Percentiles rank a stretch among this genome's conserved stretches.
These are phyloP conservation scores for Puccinia brachypodii DNA, from an alignment of 1,284 basidiomycete species.

Conservation along the genomic window DNA sequence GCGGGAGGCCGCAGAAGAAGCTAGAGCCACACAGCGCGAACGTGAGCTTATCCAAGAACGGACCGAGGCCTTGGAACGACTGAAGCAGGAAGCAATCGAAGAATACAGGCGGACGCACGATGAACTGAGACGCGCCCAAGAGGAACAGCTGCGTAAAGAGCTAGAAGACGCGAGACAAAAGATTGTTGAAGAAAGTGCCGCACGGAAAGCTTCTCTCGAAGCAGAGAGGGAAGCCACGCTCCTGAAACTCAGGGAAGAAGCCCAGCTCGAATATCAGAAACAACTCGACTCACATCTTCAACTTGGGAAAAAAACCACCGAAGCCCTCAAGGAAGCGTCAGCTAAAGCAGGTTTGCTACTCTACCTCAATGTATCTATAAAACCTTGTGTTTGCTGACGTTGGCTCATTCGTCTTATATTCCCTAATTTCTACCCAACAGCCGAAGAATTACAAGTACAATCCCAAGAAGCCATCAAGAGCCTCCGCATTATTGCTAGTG, in stretches of 20 bases:
- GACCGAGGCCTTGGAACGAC: not conserved
- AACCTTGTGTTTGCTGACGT: not conserved
- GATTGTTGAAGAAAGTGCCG: conserved; percentile 32
- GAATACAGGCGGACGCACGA: conserved; percentile 32
- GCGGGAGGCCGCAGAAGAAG: conserved; percentile 35
- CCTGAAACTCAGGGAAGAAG: conserved; percentile 35
- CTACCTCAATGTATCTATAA: not conserved
- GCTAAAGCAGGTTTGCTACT: conserved; percentile 24
- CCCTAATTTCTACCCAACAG: not conserved
- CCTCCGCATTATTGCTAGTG: conserved; percentile 13
- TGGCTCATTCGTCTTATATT: not conserved
- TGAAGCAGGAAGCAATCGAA: conserved; percentile 38
- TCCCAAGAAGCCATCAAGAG: conserved; percentile 27
- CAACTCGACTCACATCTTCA: conserved; percentile 27
- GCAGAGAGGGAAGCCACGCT: conserved; percentile 23
- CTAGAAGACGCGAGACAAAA: conserved; percentile 42
- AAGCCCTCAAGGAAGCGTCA: conserved; percentile 34
- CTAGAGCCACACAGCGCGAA: conserved; percentile 26
- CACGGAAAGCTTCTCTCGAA: conserved; percentile 34
- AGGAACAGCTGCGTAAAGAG: conserved; percentile 31
- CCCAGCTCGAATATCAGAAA: conserved; percentile 39
- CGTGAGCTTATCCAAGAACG: conserved; percentile 32
- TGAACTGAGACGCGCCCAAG: conserved; percentile 32
- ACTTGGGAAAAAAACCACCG: conserved; percentile 23
- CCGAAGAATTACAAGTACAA: conserved; percentile 39